Evolutionary conservation across 2,329 filamentous ascomycete genomes (phyloP).

Genomic region (Scedosporium dehoogii): DNA sequence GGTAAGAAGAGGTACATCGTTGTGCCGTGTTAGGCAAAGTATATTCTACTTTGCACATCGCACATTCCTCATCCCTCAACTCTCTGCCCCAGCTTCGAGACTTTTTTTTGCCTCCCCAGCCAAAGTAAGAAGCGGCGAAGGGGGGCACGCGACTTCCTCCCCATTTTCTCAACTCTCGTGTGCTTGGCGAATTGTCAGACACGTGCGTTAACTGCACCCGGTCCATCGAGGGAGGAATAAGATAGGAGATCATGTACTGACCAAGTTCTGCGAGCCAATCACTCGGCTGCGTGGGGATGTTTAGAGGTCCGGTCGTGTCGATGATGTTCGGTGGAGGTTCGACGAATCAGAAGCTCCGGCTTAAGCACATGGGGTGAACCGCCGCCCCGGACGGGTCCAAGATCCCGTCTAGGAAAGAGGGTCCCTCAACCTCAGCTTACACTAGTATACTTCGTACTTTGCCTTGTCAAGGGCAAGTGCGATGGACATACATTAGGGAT

Average conservation of each 20-base stretch:
- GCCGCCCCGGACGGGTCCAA: background rate
- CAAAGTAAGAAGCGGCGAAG: background rate
- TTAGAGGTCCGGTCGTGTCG: background rate
- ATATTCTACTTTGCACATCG: background rate
- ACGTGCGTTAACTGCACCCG: background rate
- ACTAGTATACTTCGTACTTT: background rate
- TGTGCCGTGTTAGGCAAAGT: background rate
- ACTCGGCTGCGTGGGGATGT: conserved; percentile 1
- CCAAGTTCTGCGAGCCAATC: conserved; percentile 2
- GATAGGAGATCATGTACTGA: background rate
- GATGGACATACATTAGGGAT: too few relatives aligned
- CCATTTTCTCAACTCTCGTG: background rate
- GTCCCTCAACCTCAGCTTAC: background rate
- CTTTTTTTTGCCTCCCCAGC: background rate
- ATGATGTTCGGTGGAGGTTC: background rate
- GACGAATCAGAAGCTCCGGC: conserved; percentile 6
- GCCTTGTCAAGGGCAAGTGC: background rate
- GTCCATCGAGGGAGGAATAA: background rate
- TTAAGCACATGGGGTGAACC: conserved; percentile 3
- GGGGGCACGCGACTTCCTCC: background rate
- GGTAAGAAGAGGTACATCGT: background rate
- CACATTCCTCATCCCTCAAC: background rate
- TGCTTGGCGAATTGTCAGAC: background rate
- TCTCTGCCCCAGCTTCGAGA: background rate
- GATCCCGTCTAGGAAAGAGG: background rate